Percentiles rank a stretch among this genome's conserved stretches.
Conservation (phyloP, 1,139 yeast genomes). For the Taiozyma sp. region DNA sequence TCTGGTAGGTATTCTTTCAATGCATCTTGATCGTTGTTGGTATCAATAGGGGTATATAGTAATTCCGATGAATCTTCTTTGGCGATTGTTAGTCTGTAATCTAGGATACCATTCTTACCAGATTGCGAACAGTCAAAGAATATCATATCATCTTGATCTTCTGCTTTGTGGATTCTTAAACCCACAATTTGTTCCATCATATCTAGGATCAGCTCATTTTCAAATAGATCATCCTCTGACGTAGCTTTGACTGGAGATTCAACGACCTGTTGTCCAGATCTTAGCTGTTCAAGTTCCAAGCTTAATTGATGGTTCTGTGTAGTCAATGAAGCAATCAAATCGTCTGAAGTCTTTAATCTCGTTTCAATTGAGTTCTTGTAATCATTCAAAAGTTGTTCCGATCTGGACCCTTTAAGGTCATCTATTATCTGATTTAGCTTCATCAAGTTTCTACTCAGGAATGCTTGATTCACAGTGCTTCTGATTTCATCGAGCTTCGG, state of each 20-base stretch:
- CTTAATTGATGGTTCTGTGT: slow-evolving; percentile 12
- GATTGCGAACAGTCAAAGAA: slow-evolving; percentile 51
- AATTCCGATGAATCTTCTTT: slow-evolving; percentile 30
- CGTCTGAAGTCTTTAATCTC: slow-evolving; percentile 27
- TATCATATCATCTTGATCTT: slow-evolving; percentile 38
- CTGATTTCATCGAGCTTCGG: slow-evolving; percentile 3
- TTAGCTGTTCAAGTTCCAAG: slow-evolving; percentile 1
- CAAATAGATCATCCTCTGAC: slow-evolving; percentile 33
- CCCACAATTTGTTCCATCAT: slow-evolving; percentile 56
- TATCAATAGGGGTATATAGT: slow-evolving; percentile 38
- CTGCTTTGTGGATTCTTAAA: slow-evolving; percentile 42
- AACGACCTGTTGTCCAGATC: slow-evolving; percentile 9
- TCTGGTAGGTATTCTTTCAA: slow-evolving; percentile 49
- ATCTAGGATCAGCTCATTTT: slow-evolving; percentile 45
- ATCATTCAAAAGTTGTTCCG: slow-evolving; percentile 27
- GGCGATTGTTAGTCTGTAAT: slow-evolving; percentile 34
- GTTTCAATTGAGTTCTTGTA: slow-evolving; percentile 25
- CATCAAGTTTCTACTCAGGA: slow-evolving; percentile 15
- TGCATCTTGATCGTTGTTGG: slow-evolving; percentile 25
- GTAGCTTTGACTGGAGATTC: background rate
- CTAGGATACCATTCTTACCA: slow-evolving; percentile 34
- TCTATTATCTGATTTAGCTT: slow-evolving; percentile 19
- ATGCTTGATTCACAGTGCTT: slow-evolving; percentile 11
- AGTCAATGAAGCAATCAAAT: slow-evolving; percentile 23
- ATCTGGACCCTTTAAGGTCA: slow-evolving; percentile 21